A percentile compares a stretch with the other conserved stretches of the same genome.
phyloP scores from a whole-genome alignment of 108 stramenopile species.

The Nitzschia palea region DNA sequence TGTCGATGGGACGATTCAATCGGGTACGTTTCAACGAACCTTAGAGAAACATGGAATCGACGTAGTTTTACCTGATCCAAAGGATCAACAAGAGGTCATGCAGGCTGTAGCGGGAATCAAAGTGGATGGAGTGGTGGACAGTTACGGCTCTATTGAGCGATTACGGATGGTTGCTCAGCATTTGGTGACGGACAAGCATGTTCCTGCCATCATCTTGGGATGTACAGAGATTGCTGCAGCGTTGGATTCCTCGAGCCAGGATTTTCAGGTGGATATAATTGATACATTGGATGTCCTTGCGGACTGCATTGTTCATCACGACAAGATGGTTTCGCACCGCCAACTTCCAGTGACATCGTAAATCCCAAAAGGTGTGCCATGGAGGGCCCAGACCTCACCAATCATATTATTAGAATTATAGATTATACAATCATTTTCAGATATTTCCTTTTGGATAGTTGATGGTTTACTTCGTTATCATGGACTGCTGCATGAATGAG shows the following conservation, averaged over 20 bases:
- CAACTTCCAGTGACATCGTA: too few species aligned
- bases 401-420: too few species aligned
- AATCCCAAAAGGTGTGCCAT: too few species aligned
- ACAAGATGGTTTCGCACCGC: background rate
- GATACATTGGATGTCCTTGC: background rate
- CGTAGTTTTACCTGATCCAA: background rate
- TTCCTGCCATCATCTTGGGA: background rate
- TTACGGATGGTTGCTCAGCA: background rate
- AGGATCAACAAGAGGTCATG: background rate
- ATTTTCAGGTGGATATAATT: background rate
- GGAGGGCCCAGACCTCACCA: too few species aligned
- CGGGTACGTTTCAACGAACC: background rate
- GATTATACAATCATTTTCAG: too few species aligned
- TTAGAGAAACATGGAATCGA: background rate
- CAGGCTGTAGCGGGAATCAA: background rate
- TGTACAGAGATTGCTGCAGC: background rate
- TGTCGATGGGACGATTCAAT: background rate
- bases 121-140: background rate
- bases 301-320: background rate
- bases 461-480: too few species aligned
- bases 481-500: too few species aligned
- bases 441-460: too few species aligned
- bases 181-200: background rate
- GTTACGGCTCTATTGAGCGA: background rate
- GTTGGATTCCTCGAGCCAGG: background rate